phyloP scores from a whole-genome alignment of 176 grass and related monocot genomes.

The Eleusine coracana region DNA sequence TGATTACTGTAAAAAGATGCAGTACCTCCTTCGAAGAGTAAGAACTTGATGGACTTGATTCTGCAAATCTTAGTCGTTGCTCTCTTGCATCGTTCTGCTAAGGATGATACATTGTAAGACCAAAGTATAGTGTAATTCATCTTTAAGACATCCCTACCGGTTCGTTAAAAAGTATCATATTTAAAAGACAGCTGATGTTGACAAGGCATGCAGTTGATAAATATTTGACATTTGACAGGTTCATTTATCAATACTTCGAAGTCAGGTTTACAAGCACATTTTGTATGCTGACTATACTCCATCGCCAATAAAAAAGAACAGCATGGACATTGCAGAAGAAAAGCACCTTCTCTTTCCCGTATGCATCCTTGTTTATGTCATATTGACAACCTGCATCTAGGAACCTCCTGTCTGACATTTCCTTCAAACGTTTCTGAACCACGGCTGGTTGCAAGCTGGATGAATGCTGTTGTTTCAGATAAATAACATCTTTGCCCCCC shows the following conservation, averaged over 20 bases:
- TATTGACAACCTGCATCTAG: conserved; percentile 53
- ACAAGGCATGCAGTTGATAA: neutral
- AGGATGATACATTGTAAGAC: neutral
- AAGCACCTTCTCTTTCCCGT: conserved; percentile 72
- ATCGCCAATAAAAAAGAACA: neutral
- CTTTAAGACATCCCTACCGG: neutral
- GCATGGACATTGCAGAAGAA: conserved; percentile 24
- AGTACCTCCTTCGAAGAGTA: conserved; percentile 75
- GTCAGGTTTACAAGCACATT: neutral
- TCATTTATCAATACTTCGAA: neutral
- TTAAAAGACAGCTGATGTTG: neutral
- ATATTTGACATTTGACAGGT: neutral
- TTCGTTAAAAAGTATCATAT: neutral
- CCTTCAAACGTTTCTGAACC: conserved; percentile 88
- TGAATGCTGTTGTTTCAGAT: conserved; percentile 81
- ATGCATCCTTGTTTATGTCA: conserved; percentile 60
- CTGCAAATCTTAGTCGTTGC: conserved; percentile 75
- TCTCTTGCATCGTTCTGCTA: conserved; percentile 72
- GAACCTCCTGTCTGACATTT: conserved; percentile 83
- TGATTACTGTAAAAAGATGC: neutral
- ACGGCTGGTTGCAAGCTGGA: conserved; percentile 74
- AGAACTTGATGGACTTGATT: conserved; percentile 77
- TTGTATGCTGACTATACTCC: neutral
- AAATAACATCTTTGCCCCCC: conserved; percentile 98
- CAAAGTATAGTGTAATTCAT: neutral